Evolutionary conservation across 768 basidiomycete genomes (phyloP).

Genomic region (Leucocoprinus leucothites): DNA sequence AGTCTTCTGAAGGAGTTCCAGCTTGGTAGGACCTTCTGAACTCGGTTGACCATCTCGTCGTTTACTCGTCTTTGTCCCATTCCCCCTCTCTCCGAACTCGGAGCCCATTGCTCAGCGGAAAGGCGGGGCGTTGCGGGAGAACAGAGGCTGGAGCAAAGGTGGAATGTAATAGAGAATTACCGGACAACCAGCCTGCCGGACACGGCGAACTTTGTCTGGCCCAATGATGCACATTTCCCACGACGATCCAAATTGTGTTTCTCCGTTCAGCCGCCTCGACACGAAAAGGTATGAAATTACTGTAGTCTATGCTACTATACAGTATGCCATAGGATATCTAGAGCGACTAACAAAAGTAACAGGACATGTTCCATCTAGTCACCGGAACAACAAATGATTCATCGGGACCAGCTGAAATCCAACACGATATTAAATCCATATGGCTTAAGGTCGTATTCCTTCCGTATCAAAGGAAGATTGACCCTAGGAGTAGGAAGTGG

Average conservation of each 20-base stretch:
- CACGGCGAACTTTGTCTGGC: background rate
- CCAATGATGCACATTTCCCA: constrained; percentile 10
- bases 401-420: constrained; percentile 66
- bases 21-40: constrained; percentile 39
- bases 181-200: background rate
- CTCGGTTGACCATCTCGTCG: constrained; percentile 15
- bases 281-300: no score
- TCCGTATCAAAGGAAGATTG: constrained; percentile 30
- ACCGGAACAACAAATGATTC: background rate
- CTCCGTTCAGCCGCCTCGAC: no score
- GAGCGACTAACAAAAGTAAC: background rate
- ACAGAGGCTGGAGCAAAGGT: constrained; percentile 1
- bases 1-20: constrained; percentile 66
- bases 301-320: constrained; percentile 8
- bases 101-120: constrained; percentile 30
- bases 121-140: background rate
- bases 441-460: constrained; percentile 68
- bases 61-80: constrained; percentile 19
- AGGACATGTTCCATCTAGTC: background rate
- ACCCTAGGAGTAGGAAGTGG: constrained; percentile 5
- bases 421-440: constrained; percentile 72
- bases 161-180: background rate
- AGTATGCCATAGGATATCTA: background rate
- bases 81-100: constrained; percentile 25
- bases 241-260: background rate